A percentile compares a stretch with the other conserved stretches of the same genome.
Conservation (phyloP, 345 rosid species). For the Gynandropsis gynandra region DNA sequence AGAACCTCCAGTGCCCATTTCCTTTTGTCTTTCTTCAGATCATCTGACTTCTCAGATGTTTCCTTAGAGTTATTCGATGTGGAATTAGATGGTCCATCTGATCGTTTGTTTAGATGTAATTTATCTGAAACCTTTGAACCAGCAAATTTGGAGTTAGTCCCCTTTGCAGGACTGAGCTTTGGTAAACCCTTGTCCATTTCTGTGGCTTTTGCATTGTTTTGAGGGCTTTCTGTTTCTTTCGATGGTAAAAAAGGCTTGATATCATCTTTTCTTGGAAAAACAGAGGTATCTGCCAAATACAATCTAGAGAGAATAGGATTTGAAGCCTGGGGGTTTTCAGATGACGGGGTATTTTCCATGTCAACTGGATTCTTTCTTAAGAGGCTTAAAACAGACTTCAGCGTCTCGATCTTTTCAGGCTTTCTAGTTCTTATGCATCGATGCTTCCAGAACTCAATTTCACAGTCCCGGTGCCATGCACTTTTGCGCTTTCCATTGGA, state of each 20-base stretch:
- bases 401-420: constrained; percentile 89
- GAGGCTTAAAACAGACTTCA: constrained; percentile 78
- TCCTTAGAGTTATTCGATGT: constrained; percentile 38
- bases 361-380: constrained; percentile 51
- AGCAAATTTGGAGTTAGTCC: constrained; percentile 31
- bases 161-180: constrained; percentile 39
- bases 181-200: constrained; percentile 35
- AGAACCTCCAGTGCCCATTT: constrained; percentile 94
- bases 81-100: constrained; percentile 22
- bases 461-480: constrained; percentile 97
- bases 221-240: constrained; percentile 33
- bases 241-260: constrained; percentile 65
- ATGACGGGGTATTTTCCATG: constrained; percentile 25
- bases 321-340: constrained; percentile 36
- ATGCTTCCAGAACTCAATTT: constrained; percentile 97
- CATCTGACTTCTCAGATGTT: constrained; percentile 34
- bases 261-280: constrained; percentile 81
- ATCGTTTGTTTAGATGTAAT: constrained; percentile 27
- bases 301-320: constrained; percentile 85
- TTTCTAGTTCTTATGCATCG: constrained; percentile 67
- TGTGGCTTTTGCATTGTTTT: constrained; percentile 30
- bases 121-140: constrained; percentile 32
- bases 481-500: constrained; percentile 78
- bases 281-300: constrained; percentile 94
- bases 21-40: constrained; percentile 70